These are phyloP conservation scores for Aspergillus awamori DNA, from an alignment of 2,329 filamentous ascomycete genomes.

Conservation along the genomic window DNA sequence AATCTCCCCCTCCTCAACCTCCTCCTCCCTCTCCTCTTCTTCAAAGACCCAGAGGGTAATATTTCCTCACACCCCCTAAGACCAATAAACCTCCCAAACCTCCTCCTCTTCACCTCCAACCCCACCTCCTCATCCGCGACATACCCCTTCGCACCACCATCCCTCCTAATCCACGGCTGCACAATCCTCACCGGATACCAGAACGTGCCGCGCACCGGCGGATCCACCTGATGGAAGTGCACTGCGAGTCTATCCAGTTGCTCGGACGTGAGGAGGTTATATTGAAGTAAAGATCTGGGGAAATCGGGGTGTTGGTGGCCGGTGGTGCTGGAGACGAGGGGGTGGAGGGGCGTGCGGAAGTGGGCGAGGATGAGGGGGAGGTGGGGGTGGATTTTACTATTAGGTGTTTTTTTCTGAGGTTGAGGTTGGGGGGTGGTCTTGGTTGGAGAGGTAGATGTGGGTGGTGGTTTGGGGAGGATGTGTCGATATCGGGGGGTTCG, in stretches of 20 bases:
- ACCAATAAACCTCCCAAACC: constrained; percentile 50
- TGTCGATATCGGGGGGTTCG: no score
- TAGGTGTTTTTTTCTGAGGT: constrained; percentile 28
- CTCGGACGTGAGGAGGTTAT: constrained; percentile 43
- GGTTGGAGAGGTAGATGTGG: constrained; percentile 34
- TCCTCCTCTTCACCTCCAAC: constrained; percentile 41
- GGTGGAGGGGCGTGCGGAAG: constrained; percentile 35
- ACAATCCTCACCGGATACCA: constrained; percentile 39
- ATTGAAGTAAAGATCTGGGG: constrained; percentile 41
- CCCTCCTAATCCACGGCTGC: constrained; percentile 32
- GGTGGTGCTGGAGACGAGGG: constrained; percentile 42
- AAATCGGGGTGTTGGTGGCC: constrained; percentile 43
- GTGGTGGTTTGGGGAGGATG: constrained; percentile 10
- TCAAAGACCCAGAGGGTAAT: not conserved
- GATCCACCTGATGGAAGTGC: constrained; percentile 48
- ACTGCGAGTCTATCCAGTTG: constrained; percentile 47
- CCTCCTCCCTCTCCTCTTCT: not conserved
- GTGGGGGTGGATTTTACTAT: constrained; percentile 1
- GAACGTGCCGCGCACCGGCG: constrained; percentile 34
- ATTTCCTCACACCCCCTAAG: constrained; percentile 41
- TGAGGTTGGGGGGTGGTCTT: constrained; percentile 32
- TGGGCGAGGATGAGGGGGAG: constrained; percentile 28
- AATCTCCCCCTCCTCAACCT: not conserved
- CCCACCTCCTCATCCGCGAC: no score
- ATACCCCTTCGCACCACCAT: not conserved